Evolutionary conservation across 805 yeast genomes (phyloP).

Genomic region (Teunomyces cretensis): DNA sequence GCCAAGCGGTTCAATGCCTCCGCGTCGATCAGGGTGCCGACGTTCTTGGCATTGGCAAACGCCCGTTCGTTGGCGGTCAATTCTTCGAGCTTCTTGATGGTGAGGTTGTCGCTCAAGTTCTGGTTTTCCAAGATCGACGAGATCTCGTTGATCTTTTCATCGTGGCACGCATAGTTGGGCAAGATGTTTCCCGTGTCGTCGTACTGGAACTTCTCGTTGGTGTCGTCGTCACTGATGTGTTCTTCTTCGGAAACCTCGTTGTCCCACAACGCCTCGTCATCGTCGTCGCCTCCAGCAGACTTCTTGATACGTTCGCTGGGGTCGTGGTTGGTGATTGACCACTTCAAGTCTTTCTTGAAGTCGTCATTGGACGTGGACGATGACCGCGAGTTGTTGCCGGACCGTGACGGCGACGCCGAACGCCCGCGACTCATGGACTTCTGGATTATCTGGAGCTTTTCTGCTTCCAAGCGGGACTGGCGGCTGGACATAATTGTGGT

Average conservation of each 20-base stretch:
- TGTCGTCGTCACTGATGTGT: slow-evolving; percentile 58
- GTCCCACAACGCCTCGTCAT: slow-evolving; percentile 19
- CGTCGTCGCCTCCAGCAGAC: slow-evolving; percentile 11
- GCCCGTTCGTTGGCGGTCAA: slow-evolving; percentile 60
- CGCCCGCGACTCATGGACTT: slow-evolving; percentile 40
- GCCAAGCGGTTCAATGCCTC: slow-evolving; percentile 32
- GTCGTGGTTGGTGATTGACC: slow-evolving; percentile 70
- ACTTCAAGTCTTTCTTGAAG: slow-evolving; percentile 46
- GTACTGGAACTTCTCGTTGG: slow-evolving; percentile 55
- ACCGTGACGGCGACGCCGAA: slow-evolving; percentile 33
- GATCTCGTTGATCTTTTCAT: slow-evolving; percentile 40
- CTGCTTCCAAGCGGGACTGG: slow-evolving; percentile 41
- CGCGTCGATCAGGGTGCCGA: slow-evolving; percentile 36
- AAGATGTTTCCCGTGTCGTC: slow-evolving; percentile 60
- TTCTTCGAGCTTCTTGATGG: slow-evolving; percentile 54
- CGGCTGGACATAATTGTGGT: slow-evolving; percentile 29
- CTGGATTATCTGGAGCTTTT: slow-evolving; percentile 39
- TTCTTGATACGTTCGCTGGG: slow-evolving; percentile 57
- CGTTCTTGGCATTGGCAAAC: slow-evolving; percentile 53
- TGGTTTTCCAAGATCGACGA: slow-evolving; percentile 36
- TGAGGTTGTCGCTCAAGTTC: slow-evolving; percentile 43
- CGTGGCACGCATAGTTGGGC: slow-evolving; percentile 55
- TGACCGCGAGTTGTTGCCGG: slow-evolving; percentile 30
- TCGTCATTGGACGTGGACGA: slow-evolving; percentile 38
- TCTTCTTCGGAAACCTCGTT: slow-evolving; percentile 56